Evolutionary conservation across 169 alveolate species (phyloP), one percentile per base, ranked within the genome.

Genomic region (Cryptosporidium sp.): DNA sequence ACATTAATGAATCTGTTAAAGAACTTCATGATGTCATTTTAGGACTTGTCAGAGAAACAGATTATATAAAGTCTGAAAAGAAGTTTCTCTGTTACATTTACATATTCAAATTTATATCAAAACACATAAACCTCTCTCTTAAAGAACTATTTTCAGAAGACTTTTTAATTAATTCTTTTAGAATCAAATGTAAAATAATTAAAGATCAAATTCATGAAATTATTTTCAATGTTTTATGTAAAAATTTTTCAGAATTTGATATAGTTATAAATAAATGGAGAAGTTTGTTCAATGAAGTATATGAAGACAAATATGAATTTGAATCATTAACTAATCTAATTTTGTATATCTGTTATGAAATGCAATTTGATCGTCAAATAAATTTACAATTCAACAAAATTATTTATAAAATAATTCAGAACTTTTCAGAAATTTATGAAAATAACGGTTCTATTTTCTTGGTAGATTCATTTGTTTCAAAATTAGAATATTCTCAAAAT

Each of bases 401-500:
- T 6, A 52, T 48, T 55, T 5, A 55, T 3, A n/a, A 71, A 12
- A 73, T 73, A 4, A 52, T 73, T 52, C 45, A 73, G 16, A 58
- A 26, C 0, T 73, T 52, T 73, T 73, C 68, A 0, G 55, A 73
- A 8, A 29, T 51, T 26, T 73, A 73, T 55, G 48, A 52, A 8
- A 41, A 35, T 14, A 29, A 51, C 14, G 1, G 23, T 8, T 35
- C 43, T 55, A 23, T 55, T 55, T 73, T 33, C 16, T 31, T 29
- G 35, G 21, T 37, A 2, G 14, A 52, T 33, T 23, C n/a, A 16
- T 55, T 73, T 73, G 35, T 73, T 18, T 33, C 86, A 33, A 73
- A 73, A 35, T 18, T 73, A 9, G 86, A 73, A 35, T 73, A 55
- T 55, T 52, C 86, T 8, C 86, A 73, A 59, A 80, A 80, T 62